Conservation (phyloP, 306 rosid species). For the Begonia loranthoides region DNA sequence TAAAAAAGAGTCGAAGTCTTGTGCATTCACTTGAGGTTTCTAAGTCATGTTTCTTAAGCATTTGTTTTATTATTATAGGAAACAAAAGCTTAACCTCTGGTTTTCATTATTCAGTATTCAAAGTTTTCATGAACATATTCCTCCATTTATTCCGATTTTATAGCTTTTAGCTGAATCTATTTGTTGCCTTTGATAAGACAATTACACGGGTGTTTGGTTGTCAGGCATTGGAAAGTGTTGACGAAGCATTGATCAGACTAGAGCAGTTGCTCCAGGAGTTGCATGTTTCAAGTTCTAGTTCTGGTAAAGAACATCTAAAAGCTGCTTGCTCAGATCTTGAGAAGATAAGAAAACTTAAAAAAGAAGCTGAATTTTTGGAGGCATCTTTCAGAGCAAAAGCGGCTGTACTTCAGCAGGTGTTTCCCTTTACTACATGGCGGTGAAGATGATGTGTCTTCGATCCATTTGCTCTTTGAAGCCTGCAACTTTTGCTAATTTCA, state of each 20-base stretch:
- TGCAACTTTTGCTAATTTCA: neutral
- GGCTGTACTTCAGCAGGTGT: slow-evolving; percentile 72
- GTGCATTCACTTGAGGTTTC: too few species aligned
- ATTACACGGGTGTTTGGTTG: slow-evolving; percentile 17
- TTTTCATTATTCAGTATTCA: too few species aligned
- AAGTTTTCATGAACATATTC: too few species aligned
- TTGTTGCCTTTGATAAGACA: slow-evolving; percentile 9
- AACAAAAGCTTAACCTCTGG: too few species aligned
- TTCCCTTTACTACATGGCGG: slow-evolving; percentile 1
- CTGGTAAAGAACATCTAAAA: slow-evolving; percentile 90
- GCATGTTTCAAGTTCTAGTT: slow-evolving; percentile 62
- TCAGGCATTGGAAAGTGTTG: slow-evolving; percentile 92
- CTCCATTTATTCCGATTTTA: too few species aligned
- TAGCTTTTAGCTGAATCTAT: neutral
- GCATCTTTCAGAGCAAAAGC: slow-evolving; percentile 96
- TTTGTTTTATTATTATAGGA: too few species aligned
- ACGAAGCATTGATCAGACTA: slow-evolving; percentile 65
- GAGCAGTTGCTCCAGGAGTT: slow-evolving; percentile 90
- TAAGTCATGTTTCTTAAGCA: too few species aligned
- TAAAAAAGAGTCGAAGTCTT: too few species aligned
- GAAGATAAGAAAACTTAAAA: slow-evolving; percentile 80
- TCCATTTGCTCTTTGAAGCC: too few species aligned
- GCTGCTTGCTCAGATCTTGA: slow-evolving; percentile 99
- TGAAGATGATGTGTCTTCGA: too few species aligned
- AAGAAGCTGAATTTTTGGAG: slow-evolving; percentile 95